Base-by-base conservation (phyloP, 257 asterid genomes). In the Scutellaria baicalensis region DNA sequence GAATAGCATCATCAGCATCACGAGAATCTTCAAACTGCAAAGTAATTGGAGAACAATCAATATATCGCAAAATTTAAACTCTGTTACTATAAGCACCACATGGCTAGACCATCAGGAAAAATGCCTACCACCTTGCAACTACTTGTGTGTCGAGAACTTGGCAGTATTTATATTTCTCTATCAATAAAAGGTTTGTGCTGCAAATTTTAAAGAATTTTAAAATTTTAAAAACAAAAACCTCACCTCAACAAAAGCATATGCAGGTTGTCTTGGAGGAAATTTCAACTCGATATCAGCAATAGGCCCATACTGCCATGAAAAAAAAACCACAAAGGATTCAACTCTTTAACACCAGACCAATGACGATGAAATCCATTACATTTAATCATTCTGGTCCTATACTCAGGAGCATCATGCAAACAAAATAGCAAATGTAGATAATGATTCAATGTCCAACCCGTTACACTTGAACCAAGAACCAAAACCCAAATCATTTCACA, bases 1-100 rank as follows among this genome's bases (percentile, higher is more conserved):
- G 93, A 75, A 94, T 94, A 56, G 99, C 99, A 84, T 91, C 98
- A 63, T 94, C 99, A 75, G 99, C 99, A 83, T 94, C 98, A 16
- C 96, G 99, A 7, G 88, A 78, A 73, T 94, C 97, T 77, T 94
- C 97, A 71, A 94, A 94, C 99, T 94, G 91, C 23, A 75, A 75
- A 13, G 42, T 4, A 42, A 9, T 39, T n/a, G 60, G 6, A 20
- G 54, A 33, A 16, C 6, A 31, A 23, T 14, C 16, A 38, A 12
- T 8, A 59, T 16, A 20, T 16, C 60, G 33, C 31, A 77, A 42
- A 23, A 23, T 1, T 23, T 23, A 23, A 9, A 13, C 35, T 50
- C 44, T 23, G 2, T 23, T 23, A 23, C 27, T 23, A 14, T 50
- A 8, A 17, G 27, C 16, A 50, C 16, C 16, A 27, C 56, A 17